Conservation (phyloP, 805 yeast species). For the Metschnikowia matae region DNA sequence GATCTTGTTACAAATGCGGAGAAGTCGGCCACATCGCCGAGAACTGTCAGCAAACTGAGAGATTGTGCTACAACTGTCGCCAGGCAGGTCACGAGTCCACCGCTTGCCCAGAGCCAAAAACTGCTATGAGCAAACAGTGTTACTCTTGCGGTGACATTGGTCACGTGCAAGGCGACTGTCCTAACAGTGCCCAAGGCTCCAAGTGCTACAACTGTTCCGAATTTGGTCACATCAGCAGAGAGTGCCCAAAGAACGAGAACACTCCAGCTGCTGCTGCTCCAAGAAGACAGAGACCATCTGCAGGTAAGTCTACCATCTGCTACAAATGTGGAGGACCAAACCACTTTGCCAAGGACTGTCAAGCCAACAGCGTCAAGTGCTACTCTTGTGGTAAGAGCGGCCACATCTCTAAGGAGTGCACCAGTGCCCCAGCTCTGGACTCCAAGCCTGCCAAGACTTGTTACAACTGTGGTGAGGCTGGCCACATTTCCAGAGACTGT, state of each 20-base stretch:
- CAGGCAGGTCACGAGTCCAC: slow-evolving; percentile 85
- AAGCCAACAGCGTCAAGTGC: slow-evolving; percentile 68
- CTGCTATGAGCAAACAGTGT: slow-evolving; percentile 81
- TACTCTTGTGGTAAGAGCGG: slow-evolving; percentile 91
- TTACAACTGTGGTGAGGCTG: slow-evolving; percentile 72
- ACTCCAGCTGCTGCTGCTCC: slow-evolving; percentile 16
- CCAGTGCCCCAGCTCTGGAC: slow-evolving; percentile 39
- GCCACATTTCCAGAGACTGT: slow-evolving; percentile 87
- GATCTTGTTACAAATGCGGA: slow-evolving; percentile 90
- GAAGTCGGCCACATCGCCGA: slow-evolving; percentile 89
- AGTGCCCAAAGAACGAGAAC: slow-evolving; percentile 51
- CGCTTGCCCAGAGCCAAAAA: slow-evolving; percentile 86
- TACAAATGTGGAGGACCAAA: slow-evolving; percentile 91
- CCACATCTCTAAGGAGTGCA: slow-evolving; percentile 83
- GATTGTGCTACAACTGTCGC: slow-evolving; percentile 90
- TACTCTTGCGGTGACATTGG: slow-evolving; percentile 91
- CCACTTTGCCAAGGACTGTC: slow-evolving; percentile 91
- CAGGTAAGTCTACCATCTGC: slow-evolving; percentile 52
- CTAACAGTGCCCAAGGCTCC: slow-evolving; percentile 57
- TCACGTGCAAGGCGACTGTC: slow-evolving; percentile 84
- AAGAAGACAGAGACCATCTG: slow-evolving; percentile 17
- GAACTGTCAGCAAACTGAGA: slow-evolving; percentile 77
- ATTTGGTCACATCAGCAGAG: slow-evolving; percentile 79
- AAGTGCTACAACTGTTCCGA: slow-evolving; percentile 79
- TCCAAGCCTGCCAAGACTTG: slow-evolving; percentile 51